Conservation (phyloP, 768 basidiomycete species). For the Boletales sp. region DNA sequence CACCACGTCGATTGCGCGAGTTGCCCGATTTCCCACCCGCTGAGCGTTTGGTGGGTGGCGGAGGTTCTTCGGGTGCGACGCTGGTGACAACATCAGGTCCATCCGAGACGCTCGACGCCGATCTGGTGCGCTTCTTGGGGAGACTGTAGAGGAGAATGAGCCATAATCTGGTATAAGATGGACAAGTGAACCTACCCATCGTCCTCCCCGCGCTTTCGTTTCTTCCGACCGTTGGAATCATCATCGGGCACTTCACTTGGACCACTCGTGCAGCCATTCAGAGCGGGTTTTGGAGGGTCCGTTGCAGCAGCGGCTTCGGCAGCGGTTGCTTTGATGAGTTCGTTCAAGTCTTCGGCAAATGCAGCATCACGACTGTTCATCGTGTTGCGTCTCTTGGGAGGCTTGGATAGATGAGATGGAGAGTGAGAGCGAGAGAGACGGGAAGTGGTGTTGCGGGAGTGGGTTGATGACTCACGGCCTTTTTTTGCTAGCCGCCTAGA, state of each 20-base stretch:
- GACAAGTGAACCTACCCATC: constrained; percentile 50
- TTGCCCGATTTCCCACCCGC: constrained; percentile 22
- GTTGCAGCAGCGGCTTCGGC: constrained; percentile 60
- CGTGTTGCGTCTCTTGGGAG: constrained; percentile 88
- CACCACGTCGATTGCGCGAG: constrained; percentile 31
- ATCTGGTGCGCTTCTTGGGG: constrained; percentile 72
- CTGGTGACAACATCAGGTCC: constrained; percentile 39
- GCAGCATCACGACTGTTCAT: constrained; percentile 97
- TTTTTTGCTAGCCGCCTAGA: constrained; percentile 60
- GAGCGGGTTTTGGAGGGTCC: constrained; percentile 34
- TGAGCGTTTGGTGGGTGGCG: constrained; percentile 33
- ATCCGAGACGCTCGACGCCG: constrained; percentile 69
- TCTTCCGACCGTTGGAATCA: constrained; percentile 51
- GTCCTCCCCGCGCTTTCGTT: constrained; percentile 74
- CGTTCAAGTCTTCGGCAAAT: constrained; percentile 84
- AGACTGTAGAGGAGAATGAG: constrained; percentile 32
- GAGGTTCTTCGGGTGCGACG: constrained; percentile 39
- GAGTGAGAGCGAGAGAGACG: constrained; percentile 77
- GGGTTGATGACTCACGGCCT: constrained; percentile 60
- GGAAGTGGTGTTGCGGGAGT: constrained; percentile 55
- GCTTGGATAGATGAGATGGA: constrained; percentile 55
- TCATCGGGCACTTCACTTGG: constrained; percentile 45
- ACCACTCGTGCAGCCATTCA: constrained; percentile 40
- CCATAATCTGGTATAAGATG: neutral
- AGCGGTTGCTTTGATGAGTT: constrained; percentile 70